A percentile compares a stretch with the other conserved stretches of the same genome.
These are phyloP conservation scores for Penicillium riverlandense DNA, from an alignment of 495 filamentous ascomycete species.

Conservation along the genomic window DNA sequence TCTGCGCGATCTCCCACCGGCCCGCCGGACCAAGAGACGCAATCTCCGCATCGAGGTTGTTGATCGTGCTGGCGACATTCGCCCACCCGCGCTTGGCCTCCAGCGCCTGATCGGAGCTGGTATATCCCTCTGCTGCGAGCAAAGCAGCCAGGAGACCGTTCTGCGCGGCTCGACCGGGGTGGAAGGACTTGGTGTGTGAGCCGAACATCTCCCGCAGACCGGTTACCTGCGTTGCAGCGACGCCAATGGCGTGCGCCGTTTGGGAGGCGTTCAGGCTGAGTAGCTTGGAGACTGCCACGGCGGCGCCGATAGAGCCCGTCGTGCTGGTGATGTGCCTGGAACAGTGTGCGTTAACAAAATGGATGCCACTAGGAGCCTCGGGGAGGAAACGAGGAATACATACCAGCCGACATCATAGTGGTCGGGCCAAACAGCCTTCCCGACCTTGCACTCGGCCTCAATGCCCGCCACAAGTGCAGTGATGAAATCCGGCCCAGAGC, in stretches of 20 bases:
- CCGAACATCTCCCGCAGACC: constrained; percentile 49
- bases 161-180: constrained; percentile 45
- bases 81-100: constrained; percentile 50
- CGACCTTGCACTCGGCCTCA: constrained; percentile 44
- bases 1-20: constrained; percentile 44
- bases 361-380: too few species aligned
- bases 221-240: constrained; percentile 45
- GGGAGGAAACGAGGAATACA: background rate
- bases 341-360: too few species aligned
- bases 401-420: constrained; percentile 50
- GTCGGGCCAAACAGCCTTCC: constrained; percentile 42
- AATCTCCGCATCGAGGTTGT: constrained; percentile 8
- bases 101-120: constrained; percentile 35
- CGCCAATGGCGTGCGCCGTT: constrained; percentile 43
- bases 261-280: constrained; percentile 26
- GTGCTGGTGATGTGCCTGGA: constrained; percentile 45
- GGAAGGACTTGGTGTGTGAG: constrained; percentile 48
- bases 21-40: constrained; percentile 4
- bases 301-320: constrained; percentile 44
- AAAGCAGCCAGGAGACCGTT: constrained; percentile 44
- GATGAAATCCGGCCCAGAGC: constrained; percentile 39
- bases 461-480: constrained; percentile 46
- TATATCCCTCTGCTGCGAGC: constrained; percentile 39
- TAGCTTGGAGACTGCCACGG: constrained; percentile 41
- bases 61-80: constrained; percentile 32